Evolutionary conservation across 768 basidiomycete genomes (phyloP), one percentile per base, ranked within the genome.

Genomic region (Mycena capillaripes): DNA sequence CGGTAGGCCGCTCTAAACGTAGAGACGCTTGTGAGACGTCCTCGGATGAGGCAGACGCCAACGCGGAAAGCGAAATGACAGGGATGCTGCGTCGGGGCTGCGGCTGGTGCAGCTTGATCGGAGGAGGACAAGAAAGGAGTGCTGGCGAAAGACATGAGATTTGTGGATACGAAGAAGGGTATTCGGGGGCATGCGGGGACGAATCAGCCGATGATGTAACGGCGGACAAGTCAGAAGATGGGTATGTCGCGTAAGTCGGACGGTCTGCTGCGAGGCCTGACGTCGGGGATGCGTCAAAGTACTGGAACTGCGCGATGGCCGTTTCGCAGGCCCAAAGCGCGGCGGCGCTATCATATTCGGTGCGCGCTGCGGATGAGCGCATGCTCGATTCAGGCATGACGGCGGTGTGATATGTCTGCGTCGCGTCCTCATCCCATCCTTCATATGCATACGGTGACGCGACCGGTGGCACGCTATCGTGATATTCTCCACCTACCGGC

Each of bases 41-140:
- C 46, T 65, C 71, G 50, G 48, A 55, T 27, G 66, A 50, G n/a
- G 21, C 55, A 36, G 60, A 64, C 8, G 74, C 74, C 40, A 75
- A 63, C 56, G 34, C 67, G 21, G 74, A 56, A 42, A 75, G 70
- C 32, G 74, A 75, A 63, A 75, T 46, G 67, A 75, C 57, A 17
- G 74, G 74, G 27, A 75, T 75, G 34, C 63, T 72, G 57, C 70
- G 74, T 30, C 70, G 67, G 0, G 74, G 74, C 74, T 75, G 74
- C 52, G 74, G 74, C 55, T 75, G 74, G 53, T 71, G 67, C 58
- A 75, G 44, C 56, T 75, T 70, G 57, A 69, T 59, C 12, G 67
- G 74, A 8, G 68, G 63, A 19, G 70, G 48, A 44, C 46, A 46
- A 59, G 70, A 60, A 65, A 72, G 64, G 48, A 66, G 32, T n/a